Conservation (phyloP, 78 protist species). For the Tieghemostelium lacteum region DNA sequence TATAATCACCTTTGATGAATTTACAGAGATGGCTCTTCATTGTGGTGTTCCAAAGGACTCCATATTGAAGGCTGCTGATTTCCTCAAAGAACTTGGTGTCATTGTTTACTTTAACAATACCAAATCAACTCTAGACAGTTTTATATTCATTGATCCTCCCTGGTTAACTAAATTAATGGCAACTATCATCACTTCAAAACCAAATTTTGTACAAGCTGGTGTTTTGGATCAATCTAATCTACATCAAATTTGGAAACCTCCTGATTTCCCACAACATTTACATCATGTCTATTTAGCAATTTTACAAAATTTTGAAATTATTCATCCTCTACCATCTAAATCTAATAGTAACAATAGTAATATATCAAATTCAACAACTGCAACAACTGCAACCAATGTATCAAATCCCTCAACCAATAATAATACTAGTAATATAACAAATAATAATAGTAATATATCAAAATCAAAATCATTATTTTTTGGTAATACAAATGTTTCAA, state of each 20-base stretch:
- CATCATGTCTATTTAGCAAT: slow-evolving; percentile 70
- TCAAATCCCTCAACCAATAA: not conserved
- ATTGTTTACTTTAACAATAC: slow-evolving; percentile 60
- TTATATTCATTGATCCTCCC: slow-evolving; percentile 68
- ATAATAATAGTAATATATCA: not conserved
- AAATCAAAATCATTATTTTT: not conserved
- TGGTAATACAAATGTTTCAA: not conserved
- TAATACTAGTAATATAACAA: no score
- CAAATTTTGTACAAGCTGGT: slow-evolving; percentile 77
- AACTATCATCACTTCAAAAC: slow-evolving; percentile 57
- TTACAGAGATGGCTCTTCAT: slow-evolving; percentile 28
- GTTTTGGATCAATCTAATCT: slow-evolving; percentile 55
- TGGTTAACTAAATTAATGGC: slow-evolving; percentile 72
- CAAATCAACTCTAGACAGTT: slow-evolving; percentile 48
- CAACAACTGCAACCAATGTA: not conserved
- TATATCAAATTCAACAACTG: not conserved
- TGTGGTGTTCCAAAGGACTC: slow-evolving; percentile 35
- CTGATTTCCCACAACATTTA: slow-evolving; percentile 76
- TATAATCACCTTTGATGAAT: slow-evolving; percentile 44
- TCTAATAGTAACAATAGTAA: not conserved
- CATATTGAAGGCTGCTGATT: slow-evolving; percentile 18
- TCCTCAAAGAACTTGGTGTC: slow-evolving; percentile 48
- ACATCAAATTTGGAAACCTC: slow-evolving; percentile 82
- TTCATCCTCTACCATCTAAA: slow-evolving; percentile 60
- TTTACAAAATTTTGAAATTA: slow-evolving; percentile 73